Evolutionary conservation across 2,329 filamentous ascomycete species (phyloP).

Genomic region (Nothophoma quercina): DNA sequence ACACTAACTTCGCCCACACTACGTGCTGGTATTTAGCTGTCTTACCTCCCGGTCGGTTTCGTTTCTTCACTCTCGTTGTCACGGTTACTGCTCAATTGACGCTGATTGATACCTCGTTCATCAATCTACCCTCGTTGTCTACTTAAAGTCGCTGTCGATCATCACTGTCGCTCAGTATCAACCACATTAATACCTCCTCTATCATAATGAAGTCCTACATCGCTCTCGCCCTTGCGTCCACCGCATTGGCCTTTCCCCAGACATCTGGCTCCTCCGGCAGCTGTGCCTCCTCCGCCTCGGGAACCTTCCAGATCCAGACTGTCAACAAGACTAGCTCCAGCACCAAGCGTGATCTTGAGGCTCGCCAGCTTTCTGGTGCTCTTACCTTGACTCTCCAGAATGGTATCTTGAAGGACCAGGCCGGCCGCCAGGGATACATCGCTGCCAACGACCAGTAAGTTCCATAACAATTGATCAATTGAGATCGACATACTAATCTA

Average conservation of each 20-base stretch:
- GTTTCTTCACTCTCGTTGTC: conserved; percentile 37
- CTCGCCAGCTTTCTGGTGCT: conserved; percentile 47
- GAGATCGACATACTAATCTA: conserved; percentile 8
- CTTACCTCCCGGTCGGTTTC: conserved; percentile 25
- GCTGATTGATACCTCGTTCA: conserved; percentile 49
- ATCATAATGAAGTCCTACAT: conserved; percentile 43
- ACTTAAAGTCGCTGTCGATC: conserved; percentile 11
- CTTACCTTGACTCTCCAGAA: conserved; percentile 69
- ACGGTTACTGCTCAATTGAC: conserved; percentile 29
- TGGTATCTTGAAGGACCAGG: conserved; percentile 70
- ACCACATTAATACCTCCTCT: conserved; percentile 15
- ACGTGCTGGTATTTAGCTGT: conserved; percentile 40
- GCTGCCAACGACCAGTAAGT: conserved; percentile 74
- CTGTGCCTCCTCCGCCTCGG: conserved; percentile 61
- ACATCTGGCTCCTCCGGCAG: conserved; percentile 58
- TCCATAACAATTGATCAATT: not conserved
- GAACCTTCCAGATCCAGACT: conserved; percentile 67
- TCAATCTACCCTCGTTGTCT: conserved; percentile 42
- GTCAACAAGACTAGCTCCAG: conserved; percentile 44
- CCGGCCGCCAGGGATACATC: conserved; percentile 78
- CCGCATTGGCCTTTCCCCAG: conserved; percentile 38
- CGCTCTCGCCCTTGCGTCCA: conserved; percentile 39
- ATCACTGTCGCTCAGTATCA: conserved; percentile 20
- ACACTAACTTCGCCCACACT: conserved; percentile 21
- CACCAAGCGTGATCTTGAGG: conserved; percentile 36